Conservation (phyloP, 225 moss, liverwort and hornwort genomes). For the Neckera pumila region DNA sequence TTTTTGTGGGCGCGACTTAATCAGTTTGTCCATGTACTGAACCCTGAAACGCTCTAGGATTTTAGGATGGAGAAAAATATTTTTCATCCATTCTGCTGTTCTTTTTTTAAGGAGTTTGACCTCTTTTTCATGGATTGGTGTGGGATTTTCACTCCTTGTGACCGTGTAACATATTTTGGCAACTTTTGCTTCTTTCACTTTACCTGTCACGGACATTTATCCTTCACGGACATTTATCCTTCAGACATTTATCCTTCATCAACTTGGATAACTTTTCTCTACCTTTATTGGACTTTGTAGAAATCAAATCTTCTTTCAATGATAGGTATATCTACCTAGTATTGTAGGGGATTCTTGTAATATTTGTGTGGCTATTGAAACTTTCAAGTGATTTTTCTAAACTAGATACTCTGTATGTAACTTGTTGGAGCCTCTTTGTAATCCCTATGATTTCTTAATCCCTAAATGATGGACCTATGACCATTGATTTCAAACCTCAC, state of each 20-base stretch:
- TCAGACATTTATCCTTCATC: not conserved
- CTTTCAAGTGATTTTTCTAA: too few relatives aligned
- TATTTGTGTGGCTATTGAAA: not conserved
- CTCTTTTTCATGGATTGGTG: not conserved
- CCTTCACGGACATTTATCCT: not conserved
- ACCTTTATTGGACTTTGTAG: too few relatives aligned
- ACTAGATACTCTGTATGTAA: too few relatives aligned
- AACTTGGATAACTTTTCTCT: not conserved
- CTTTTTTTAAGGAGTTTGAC: not conserved
- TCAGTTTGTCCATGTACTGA: not conserved
- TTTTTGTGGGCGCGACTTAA: not conserved
- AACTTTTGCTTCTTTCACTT: not conserved
- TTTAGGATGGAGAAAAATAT: not conserved
- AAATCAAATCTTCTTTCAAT: not conserved
- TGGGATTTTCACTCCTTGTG: not conserved
- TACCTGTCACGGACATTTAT: fast-evolving
- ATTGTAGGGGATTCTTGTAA: not conserved
- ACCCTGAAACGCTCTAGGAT: not conserved
- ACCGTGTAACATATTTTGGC: not conserved
- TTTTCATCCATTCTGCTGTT: not conserved
- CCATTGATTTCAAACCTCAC: too few relatives aligned
- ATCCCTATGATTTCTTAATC: too few relatives aligned
- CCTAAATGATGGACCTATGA: too few relatives aligned
- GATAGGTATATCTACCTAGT: not conserved
- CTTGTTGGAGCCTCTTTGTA: too few relatives aligned